These are phyloP conservation scores for Mortierella polycephala DNA, from an alignment of 371 early-diverging fungal species.

Conservation along the genomic window DNA sequence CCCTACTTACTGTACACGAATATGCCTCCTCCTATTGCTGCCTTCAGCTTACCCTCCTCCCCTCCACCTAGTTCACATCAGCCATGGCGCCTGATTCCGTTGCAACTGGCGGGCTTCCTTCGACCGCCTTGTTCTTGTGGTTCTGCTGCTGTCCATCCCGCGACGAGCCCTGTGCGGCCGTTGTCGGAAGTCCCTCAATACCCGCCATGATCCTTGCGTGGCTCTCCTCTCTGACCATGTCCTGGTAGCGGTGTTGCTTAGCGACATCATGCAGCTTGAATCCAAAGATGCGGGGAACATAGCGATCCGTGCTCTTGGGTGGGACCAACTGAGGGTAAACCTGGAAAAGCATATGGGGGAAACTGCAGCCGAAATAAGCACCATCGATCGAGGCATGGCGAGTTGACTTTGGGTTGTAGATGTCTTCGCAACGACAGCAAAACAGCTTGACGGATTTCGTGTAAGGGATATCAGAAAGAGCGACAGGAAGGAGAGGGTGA, in stretches of 20 bases:
- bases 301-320: conserved; percentile 72
- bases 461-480: conserved; percentile 86
- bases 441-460: conserved; percentile 90
- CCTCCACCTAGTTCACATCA: conserved; percentile 32
- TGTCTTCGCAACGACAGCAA: conserved; percentile 93
- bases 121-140: conserved; percentile 30
- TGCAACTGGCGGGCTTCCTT: conserved; percentile 15
- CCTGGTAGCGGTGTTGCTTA: conserved; percentile 90
- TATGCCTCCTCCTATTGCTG: neutral
- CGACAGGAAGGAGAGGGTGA: conserved; percentile 89
- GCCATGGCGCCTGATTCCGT: conserved; percentile 53
- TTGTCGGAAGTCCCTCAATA: conserved; percentile 50
- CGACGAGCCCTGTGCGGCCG: conserved; percentile 26
- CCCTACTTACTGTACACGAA: neutral
- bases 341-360: conserved; percentile 96
- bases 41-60: neutral
- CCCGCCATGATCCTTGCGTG: conserved; percentile 58
- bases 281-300: conserved; percentile 96
- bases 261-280: conserved; percentile 91
- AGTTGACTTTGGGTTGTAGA: conserved; percentile 92
- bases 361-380: conserved; percentile 97
- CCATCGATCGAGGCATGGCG: conserved; percentile 92
- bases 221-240: conserved; percentile 77
- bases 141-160: conserved; percentile 49
- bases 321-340: conserved; percentile 89